Percentiles rank a stretch among this genome's conserved stretches.
Conservation (phyloP, 73 alveolate genomes). For the Paramecium bursaria region DNA sequence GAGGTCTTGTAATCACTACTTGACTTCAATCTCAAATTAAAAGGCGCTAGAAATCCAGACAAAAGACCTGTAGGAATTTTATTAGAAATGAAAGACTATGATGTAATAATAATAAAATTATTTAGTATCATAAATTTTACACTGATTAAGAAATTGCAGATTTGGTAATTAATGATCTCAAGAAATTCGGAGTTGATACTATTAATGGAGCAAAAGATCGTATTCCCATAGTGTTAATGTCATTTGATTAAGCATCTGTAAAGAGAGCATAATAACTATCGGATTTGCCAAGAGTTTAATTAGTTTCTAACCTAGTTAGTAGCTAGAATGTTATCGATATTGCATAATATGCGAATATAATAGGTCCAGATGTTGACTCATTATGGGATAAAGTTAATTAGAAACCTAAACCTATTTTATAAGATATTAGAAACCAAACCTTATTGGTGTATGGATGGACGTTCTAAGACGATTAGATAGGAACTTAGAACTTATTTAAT, state of each 20-base stretch:
- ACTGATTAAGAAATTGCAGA: slow-evolving; percentile 6
- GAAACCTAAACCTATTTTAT: neutral
- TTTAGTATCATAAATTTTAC: slow-evolving; percentile 36
- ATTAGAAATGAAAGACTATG: slow-evolving; percentile 46
- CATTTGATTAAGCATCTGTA: slow-evolving; percentile 25
- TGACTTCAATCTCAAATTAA: neutral
- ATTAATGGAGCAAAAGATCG: neutral
- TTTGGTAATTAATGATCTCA: neutral
- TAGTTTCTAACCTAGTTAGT: neutral
- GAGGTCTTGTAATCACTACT: neutral
- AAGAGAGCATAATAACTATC: neutral
- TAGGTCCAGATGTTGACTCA: slow-evolving; percentile 36
- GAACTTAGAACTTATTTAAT: neutral
- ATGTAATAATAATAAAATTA: slow-evolving; percentile 2
- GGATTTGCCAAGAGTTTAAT: slow-evolving; percentile 42
- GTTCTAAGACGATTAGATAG: slow-evolving; percentile 19
- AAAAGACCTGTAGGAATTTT: slow-evolving; percentile 28
- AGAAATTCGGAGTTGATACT: slow-evolving; percentile 35
- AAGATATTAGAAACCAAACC: neutral
- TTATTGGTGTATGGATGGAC: slow-evolving; percentile 58
- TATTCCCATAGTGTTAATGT: slow-evolving; percentile 31
- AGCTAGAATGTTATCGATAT: neutral
- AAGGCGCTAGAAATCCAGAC: slow-evolving; percentile 8
- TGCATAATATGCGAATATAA: slow-evolving; percentile 26
- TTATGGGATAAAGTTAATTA: slow-evolving; percentile 23